Evolutionary conservation across 441 rosid genomes (phyloP).

Genomic region (Gossypium lobatum): DNA sequence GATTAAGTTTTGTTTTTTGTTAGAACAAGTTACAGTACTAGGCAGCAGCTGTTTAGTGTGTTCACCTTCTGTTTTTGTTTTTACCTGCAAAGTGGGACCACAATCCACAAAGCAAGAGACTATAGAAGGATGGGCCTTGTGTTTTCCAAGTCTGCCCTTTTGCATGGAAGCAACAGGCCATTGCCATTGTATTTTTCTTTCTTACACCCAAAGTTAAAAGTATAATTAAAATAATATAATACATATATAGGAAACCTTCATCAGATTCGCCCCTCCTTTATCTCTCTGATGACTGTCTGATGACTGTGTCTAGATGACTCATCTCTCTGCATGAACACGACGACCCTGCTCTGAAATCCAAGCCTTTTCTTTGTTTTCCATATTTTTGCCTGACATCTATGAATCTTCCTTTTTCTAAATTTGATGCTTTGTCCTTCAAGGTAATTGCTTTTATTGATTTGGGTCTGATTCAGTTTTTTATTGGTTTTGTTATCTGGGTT

Average conservation of each 20-base stretch:
- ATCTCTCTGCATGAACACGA: not conserved
- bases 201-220: not conserved
- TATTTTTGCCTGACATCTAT: constrained; percentile 1
- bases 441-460: constrained; percentile 10
- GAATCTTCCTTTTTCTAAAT: not conserved
- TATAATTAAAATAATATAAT: not conserved
- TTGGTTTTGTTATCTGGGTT: constrained; percentile 7
- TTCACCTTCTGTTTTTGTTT: too few species aligned
- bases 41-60: too few species aligned
- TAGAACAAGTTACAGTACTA: not conserved
- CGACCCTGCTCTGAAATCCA: constrained; percentile 12
- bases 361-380: not conserved
- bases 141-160: constrained; percentile 9
- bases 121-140: not conserved
- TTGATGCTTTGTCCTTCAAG: not conserved
- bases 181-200: not conserved
- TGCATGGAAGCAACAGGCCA: constrained; percentile 24
- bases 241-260: not conserved
- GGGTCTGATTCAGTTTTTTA: not conserved
- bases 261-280: not conserved
- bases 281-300: not conserved
- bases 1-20: not conserved
- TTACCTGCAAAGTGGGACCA: constrained; percentile 14
- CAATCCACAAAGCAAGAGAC: not conserved
- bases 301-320: not conserved